A percentile compares a stretch with the other conserved stretches of the same genome.
Evolutionary conservation across 2,329 filamentous ascomycete species (phyloP).

Genomic region (Epichloe baconii): DNA sequence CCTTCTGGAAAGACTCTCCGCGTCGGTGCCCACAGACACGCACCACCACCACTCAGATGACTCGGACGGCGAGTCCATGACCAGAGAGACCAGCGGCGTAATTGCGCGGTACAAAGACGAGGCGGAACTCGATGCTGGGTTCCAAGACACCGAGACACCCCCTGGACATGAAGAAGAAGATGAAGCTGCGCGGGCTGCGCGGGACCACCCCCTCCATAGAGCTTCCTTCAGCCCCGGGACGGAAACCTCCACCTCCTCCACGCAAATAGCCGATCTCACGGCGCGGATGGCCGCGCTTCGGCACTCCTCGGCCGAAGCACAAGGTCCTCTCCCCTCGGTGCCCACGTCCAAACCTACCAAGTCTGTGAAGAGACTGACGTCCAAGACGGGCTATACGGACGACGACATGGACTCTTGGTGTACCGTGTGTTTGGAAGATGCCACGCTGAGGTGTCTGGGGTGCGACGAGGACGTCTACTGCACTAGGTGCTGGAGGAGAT

Average conservation of each 20-base stretch:
- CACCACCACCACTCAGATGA: slow-evolving; percentile 23
- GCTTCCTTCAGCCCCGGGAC: background rate
- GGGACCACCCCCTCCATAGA: background rate
- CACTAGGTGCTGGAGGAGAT: slow-evolving; percentile 69
- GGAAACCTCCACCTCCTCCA: slow-evolving; percentile 5
- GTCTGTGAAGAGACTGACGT: slow-evolving; percentile 24
- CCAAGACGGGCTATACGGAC: slow-evolving; percentile 41
- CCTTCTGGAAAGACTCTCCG: slow-evolving; percentile 24
- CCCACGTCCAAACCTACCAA: slow-evolving; percentile 35
- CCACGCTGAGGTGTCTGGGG: slow-evolving; percentile 56
- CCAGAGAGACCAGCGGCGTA: slow-evolving; percentile 28
- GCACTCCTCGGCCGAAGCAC: slow-evolving; percentile 19
- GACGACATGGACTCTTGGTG: slow-evolving; percentile 69
- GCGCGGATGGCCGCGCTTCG: slow-evolving; percentile 39
- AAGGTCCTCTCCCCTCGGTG: slow-evolving; percentile 35
- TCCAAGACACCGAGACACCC: slow-evolving; percentile 1
- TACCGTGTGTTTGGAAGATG: slow-evolving; percentile 69
- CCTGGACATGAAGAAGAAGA: background rate
- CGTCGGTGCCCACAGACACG: slow-evolving; percentile 15
- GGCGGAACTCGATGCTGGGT: slow-evolving; percentile 21
- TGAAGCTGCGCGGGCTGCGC: background rate
- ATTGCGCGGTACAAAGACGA: slow-evolving; percentile 35
- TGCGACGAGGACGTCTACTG: slow-evolving; percentile 68
- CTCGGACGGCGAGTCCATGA: slow-evolving; percentile 39
- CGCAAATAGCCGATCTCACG: slow-evolving; percentile 28